phyloP scores from a whole-genome alignment of 1,139 yeast species.

The Kurtzmaniella natalensis region DNA sequence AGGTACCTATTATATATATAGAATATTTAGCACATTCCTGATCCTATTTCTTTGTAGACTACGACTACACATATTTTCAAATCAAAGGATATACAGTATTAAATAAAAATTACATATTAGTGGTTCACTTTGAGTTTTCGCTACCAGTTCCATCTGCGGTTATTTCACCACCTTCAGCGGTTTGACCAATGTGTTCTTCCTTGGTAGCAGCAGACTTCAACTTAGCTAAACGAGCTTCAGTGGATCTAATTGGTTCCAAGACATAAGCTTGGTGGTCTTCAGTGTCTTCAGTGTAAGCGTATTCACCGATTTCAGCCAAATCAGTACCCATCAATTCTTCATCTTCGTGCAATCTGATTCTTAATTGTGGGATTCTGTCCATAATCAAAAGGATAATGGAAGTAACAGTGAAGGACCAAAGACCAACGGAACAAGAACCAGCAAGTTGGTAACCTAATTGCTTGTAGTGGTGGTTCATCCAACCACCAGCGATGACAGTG shows the following conservation, averaged over 20 bases:
- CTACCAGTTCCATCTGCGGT: constrained; percentile 17
- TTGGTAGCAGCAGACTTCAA: constrained; percentile 23
- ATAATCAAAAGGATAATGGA: constrained; percentile 61
- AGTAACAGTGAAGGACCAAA: constrained; percentile 80
- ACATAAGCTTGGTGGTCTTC: constrained; percentile 45
- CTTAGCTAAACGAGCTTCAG: constrained; percentile 38
- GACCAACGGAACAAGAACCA: constrained; percentile 67
- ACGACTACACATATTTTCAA: no score
- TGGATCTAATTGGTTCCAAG: constrained; percentile 72
- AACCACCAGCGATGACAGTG: constrained; percentile 74
- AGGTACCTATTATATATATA: no score
- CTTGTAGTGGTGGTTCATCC: constrained; percentile 86
- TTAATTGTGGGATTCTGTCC: constrained; percentile 80
- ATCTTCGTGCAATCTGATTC: constrained; percentile 81
- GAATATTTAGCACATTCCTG: no score
- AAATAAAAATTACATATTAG: no score
- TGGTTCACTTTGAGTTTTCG: no score
- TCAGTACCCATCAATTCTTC: constrained; percentile 91
- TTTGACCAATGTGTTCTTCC: constrained; percentile 15
- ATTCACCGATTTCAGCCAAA: constrained; percentile 83
- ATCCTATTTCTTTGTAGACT: no score
- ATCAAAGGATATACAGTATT: no score
- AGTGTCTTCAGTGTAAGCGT: constrained; percentile 54
- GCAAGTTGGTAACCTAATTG: constrained; percentile 96
- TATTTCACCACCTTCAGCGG: constrained; percentile 17